phyloP scores from a whole-genome alignment of 169 alveolate species.

The Plasmodium adleri region DNA sequence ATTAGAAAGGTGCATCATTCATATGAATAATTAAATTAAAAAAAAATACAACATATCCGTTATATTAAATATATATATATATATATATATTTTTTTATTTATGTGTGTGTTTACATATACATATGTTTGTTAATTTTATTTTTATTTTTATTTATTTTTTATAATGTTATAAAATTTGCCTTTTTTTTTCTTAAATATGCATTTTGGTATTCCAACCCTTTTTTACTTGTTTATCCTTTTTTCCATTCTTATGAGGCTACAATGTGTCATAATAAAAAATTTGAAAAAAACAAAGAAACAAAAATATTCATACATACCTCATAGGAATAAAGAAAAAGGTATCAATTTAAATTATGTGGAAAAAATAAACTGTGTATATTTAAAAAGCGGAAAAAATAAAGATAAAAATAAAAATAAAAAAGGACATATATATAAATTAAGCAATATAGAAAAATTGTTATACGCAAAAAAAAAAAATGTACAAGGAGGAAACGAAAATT shows the following conservation, averaged over 20 bases:
- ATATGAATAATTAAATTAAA: no score
- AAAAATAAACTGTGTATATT: no score
- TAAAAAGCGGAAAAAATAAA: neutral
- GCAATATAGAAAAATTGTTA: neutral
- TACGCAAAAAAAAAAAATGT: neutral
- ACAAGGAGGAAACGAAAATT: neutral
- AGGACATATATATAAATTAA: neutral
- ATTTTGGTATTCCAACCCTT: neutral
- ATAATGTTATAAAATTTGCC: no score
- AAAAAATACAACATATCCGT: no score
- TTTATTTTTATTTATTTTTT: no score
- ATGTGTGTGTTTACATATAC: no score
- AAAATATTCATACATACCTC: neutral
- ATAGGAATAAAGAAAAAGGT: no score
- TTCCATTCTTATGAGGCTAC: neutral
- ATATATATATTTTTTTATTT: no score
- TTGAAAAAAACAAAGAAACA: neutral
- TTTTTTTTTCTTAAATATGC: constrained; percentile 8
- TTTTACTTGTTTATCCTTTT: constrained; percentile 7
- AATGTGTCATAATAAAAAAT: neutral
- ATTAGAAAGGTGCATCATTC: no score
- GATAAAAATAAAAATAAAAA: neutral
- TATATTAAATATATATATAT: no score
- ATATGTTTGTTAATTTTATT: no score
- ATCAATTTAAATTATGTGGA: no score